Conservation (phyloP, 129 eudicot genomes). For the Centrapalus pauciflorus region DNA sequence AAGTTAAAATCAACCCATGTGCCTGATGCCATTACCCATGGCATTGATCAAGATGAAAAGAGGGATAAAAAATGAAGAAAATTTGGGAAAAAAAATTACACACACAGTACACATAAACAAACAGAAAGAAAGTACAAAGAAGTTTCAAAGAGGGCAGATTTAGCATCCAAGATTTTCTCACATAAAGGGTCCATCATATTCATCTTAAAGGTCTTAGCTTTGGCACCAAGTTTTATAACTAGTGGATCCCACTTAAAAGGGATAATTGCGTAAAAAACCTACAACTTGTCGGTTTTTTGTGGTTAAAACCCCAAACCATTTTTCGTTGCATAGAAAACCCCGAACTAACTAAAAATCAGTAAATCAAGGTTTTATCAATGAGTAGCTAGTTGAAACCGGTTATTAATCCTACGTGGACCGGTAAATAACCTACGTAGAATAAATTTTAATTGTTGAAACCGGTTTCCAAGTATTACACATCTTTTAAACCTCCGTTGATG, state of each 20-base stretch:
- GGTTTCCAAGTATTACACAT: no score
- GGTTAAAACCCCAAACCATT: no score
- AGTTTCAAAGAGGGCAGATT: slow-evolving; percentile 34
- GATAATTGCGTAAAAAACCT: no score
- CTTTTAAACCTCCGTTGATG: no score
- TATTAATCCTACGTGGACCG: no score
- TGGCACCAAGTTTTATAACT: slow-evolving; percentile 26
- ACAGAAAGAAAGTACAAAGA: slow-evolving; percentile 23
- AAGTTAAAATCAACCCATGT: slow-evolving; percentile 66
- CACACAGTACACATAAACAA: not conserved
- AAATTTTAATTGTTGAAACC: no score
- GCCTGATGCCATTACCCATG: slow-evolving; percentile 37
- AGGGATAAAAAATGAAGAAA: slow-evolving; percentile 21
- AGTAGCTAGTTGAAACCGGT: no score
- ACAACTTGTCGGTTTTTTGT: no score
- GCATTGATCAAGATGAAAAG: slow-evolving; percentile 19
- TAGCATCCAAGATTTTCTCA: slow-evolving; percentile 22
- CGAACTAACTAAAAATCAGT: no score
- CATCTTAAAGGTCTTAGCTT: slow-evolving; percentile 32
- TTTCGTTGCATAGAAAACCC: no score
- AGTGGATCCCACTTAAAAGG: slow-evolving; percentile 44
- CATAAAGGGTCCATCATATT: slow-evolving; percentile 25
- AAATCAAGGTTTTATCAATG: no score
- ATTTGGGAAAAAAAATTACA: not conserved
- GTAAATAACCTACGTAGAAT: no score